Conservation (phyloP, 139 green algal species). For the Raphidocelis subcapitata region DNA sequence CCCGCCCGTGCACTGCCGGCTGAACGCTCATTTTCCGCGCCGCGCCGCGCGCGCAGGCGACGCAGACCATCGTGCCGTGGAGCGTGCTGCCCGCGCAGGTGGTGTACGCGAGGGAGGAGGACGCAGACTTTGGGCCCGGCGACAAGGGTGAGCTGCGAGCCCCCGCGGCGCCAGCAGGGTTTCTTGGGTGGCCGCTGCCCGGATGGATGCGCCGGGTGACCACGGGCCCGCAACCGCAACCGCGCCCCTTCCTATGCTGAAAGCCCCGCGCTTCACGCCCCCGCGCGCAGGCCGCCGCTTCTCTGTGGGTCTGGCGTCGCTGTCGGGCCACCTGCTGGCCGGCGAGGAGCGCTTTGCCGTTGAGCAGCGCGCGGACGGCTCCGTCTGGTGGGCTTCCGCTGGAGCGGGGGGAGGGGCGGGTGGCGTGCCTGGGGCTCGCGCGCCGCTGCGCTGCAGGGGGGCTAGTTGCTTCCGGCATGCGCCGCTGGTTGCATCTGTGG, state of each 20-base stretch:
- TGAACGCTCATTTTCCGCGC: no score
- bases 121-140: neutral
- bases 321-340: slow-evolving; percentile 13
- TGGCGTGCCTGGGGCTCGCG: no score
- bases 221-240: no score
- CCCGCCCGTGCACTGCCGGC: no score
- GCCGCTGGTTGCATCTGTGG: neutral
- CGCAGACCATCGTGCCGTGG: slow-evolving; percentile 16
- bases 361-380: slow-evolving; percentile 7
- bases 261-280: no score
- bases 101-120: slow-evolving; percentile 3
- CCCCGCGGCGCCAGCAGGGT: no score
- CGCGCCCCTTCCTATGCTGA: no score
- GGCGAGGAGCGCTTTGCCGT: slow-evolving; percentile 20
- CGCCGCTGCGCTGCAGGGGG: neutral
- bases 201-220: no score
- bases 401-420: no score
- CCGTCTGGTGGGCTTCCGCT: slow-evolving; percentile 13
- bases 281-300: slow-evolving; percentile 13
- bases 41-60: neutral
- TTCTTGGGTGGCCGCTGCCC: no score
- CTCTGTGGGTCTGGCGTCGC: slow-evolving; percentile 5
- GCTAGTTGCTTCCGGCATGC: neutral
- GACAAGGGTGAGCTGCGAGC: neutral
- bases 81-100: slow-evolving; percentile 16